Base-by-base conservation (phyloP, 176 grass and related monocot species). In the Hordeum marinum region DNA sequence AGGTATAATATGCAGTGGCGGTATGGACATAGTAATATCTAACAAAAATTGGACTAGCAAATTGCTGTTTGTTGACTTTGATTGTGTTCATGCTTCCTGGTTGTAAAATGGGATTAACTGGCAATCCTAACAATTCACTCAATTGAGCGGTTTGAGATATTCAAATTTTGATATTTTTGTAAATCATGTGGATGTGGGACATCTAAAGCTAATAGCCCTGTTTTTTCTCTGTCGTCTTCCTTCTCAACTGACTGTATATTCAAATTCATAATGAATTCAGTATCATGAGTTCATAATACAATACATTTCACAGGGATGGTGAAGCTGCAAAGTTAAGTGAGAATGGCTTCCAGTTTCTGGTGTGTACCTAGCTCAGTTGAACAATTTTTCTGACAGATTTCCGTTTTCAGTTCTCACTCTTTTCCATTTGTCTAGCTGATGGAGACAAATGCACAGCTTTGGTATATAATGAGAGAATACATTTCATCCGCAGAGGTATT, bases 391-490 rank as follows among this genome's bases (percentile, higher is more conserved):
- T 61, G 36, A 24, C 27, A 82, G 0, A 72, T 48, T 91, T 85
- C 41, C 34, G 63, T 45, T 7, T 80, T 90, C 34, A 3, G 32
- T 41, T 88, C 64, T 86, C 68, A 86, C 43, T 63, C 27, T 80
- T 78, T 72, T 83, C 85, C 85, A 39, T 64, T 66, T 35, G n/a
- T 86, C 77, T 87, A 98, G 96, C 91, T 95, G 45, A 95, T 95
- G 96, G 96, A 95, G 73, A 98, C 91, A 86, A 93, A 93, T 82
- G 90, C 95, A 36, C 95, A 98, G 66, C 90, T 98, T 79, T 98
- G 95, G 95, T 95, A 98, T 85, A 93, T 98, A 86, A 95, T 98
- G 90, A 85, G 92, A 91, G 95, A 98, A 93, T 98, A 95, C 60
- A 98, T 98, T 71, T 98, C 91, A 82, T 93, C 91, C 27, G 72